Evolutionary conservation across 345 rosid species (phyloP).

Genomic region (Euphorbia peplus): DNA sequence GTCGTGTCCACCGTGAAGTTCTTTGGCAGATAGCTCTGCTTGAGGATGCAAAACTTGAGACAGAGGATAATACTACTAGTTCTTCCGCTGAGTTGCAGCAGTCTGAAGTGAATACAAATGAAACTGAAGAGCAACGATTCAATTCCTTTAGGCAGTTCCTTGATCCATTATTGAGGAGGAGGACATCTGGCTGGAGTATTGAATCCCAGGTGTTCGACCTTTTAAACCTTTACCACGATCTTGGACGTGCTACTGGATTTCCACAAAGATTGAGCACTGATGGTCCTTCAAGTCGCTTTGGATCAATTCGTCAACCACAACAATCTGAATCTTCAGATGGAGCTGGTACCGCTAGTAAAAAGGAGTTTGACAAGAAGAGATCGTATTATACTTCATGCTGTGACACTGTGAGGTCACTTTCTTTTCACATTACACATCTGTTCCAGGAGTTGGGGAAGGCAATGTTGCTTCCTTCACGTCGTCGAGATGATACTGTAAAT

Average conservation of each 20-base stretch:
- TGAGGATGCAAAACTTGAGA: constrained; percentile 70
- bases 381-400: constrained; percentile 83
- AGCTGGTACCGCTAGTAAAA: constrained; percentile 40
- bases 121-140: constrained; percentile 68
- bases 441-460: constrained; percentile 96
- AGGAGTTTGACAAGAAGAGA: constrained; percentile 69
- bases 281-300: constrained; percentile 42
- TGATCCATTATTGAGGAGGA: constrained; percentile 87
- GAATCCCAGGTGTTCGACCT: constrained; percentile 95
- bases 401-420: constrained; percentile 83
- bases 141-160: constrained; percentile 88
- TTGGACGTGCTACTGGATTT: constrained; percentile 74
- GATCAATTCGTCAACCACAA: constrained; percentile 33
- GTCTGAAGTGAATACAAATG: constrained; percentile 45
- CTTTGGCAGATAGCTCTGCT: constrained; percentile 84
- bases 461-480: constrained; percentile 88
- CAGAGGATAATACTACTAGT: constrained; percentile 42
- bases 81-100: constrained; percentile 49
- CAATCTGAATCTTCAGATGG: constrained; percentile 52
- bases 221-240: constrained; percentile 80
- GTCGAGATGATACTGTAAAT: constrained; percentile 84
- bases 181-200: constrained; percentile 73
- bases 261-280: constrained; percentile 60
- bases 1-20: constrained; percentile 78
- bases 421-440: constrained; percentile 83